phyloP scores from a whole-genome alignment of 208 protist species.

The Wallacemonas sp. region DNA sequence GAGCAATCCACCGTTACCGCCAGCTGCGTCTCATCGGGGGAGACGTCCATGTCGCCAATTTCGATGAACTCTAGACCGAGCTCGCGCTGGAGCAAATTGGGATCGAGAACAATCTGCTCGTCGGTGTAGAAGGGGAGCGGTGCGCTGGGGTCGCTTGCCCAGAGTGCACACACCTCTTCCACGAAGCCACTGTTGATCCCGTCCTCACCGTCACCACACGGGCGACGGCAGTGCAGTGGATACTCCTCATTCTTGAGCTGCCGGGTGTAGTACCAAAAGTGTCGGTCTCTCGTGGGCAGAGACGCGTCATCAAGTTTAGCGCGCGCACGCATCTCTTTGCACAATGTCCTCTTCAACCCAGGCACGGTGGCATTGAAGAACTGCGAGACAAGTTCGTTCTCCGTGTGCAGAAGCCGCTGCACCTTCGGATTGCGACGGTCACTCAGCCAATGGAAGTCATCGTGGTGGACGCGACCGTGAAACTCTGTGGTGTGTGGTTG shows the following conservation, averaged over 20 bases:
- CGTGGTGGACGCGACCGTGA: conserved; percentile 42
- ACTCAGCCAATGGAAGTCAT: conserved; percentile 60
- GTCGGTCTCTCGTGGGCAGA: conserved; percentile 46
- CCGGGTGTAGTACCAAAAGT: conserved; percentile 79
- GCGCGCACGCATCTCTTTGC: conserved; percentile 47
- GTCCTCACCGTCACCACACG: conserved; percentile 20
- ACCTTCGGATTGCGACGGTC: conserved; percentile 40
- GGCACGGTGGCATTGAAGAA: conserved; percentile 27
- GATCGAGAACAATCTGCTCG: conserved; percentile 67
- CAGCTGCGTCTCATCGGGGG: conserved; percentile 41
- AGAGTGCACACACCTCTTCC: conserved; percentile 38
- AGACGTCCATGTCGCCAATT: conserved; percentile 65
- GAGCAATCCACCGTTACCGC: conserved; percentile 65
- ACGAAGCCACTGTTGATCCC: conserved; percentile 38
- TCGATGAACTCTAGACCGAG: conserved; percentile 49
- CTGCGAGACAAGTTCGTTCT: conserved; percentile 47
- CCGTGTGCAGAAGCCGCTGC: conserved; percentile 32
- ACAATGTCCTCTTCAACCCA: conserved; percentile 31
- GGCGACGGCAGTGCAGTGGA: conserved; percentile 53
- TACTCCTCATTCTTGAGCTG: conserved; percentile 54
- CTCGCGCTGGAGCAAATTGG: conserved; percentile 61
- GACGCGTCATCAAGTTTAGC: conserved; percentile 54
- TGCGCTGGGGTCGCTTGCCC: conserved; percentile 26
- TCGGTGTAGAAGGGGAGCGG: conserved; percentile 54
- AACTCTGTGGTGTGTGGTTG: conserved; percentile 13